These are phyloP conservation scores for Plantago major DNA, from an alignment of 257 asterid genomes.

Conservation along the genomic window DNA sequence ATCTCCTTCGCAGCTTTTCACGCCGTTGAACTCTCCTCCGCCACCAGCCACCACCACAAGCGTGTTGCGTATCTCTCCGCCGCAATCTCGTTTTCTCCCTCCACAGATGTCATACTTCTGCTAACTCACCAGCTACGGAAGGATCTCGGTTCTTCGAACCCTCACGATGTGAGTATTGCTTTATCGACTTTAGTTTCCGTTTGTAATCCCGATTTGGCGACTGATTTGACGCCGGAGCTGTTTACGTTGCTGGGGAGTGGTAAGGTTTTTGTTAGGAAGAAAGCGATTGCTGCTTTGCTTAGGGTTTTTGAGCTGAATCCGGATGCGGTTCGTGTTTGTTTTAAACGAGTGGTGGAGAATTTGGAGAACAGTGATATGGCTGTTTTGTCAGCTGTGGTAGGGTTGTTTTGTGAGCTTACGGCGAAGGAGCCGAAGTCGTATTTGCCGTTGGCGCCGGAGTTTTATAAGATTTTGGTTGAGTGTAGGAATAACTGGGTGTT, in stretches of 20 bases:
- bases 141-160: conserved; percentile 65
- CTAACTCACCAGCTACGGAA: conserved; percentile 91
- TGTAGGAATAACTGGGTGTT: conserved; percentile 88
- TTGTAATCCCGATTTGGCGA: conserved; percentile 69
- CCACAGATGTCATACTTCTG: conserved; percentile 84
- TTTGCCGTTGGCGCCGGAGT: conserved; percentile 93
- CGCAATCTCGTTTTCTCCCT: conserved; percentile 61
- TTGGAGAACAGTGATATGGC: conserved; percentile 62
- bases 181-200: conserved; percentile 58
- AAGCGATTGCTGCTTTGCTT: conserved; percentile 57
- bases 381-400: conserved; percentile 69
- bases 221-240: conserved; percentile 80
- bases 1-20: conserved; percentile 88
- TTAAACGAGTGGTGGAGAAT: conserved; percentile 81
- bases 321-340: conserved; percentile 87
- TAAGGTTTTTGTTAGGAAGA: conserved; percentile 54
- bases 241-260: conserved; percentile 56
- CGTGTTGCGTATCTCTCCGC: conserved; percentile 77
- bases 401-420: conserved; percentile 85
- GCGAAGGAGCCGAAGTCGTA: conserved; percentile 69
- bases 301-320: conserved; percentile 71
- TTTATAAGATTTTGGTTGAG: conserved; percentile 69
- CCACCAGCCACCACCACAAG: conserved; percentile 52
- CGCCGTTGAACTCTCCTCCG: conserved; percentile 78
- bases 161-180: conserved; percentile 75